Percentiles rank a stretch among this genome's conserved stretches.
Evolutionary conservation across 1,139 yeast species (phyloP).

Genomic region (Zygoascus meyerae): DNA sequence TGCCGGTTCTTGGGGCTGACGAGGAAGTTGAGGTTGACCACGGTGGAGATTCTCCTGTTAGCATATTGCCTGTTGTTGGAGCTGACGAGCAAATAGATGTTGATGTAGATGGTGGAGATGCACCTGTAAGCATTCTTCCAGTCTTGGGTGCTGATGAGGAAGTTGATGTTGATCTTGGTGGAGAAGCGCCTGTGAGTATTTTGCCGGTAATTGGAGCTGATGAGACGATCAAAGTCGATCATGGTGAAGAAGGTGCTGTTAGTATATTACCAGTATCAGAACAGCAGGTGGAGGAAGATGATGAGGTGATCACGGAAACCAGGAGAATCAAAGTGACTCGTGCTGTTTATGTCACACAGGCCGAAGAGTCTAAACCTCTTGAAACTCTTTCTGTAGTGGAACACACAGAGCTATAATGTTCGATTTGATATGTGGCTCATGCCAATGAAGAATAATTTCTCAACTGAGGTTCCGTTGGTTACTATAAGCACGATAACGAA

Average conservation of each 20-base stretch:
- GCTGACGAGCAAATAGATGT: constrained; percentile 1
- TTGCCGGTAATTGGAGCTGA: background rate
- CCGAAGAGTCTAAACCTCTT: background rate
- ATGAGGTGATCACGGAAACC: background rate
- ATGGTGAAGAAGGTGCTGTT: too few relatives aligned
- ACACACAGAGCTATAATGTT: too few relatives aligned
- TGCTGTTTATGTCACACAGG: constrained; percentile 5
- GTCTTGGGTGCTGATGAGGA: constrained; percentile 1
- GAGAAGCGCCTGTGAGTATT: background rate
- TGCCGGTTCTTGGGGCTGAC: constrained; percentile 1
- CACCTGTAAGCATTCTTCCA: constrained; percentile 4
- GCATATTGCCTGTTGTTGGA: constrained; percentile 6
- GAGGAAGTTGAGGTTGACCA: background rate
- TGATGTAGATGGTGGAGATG: constrained; percentile 1
- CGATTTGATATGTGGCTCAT: too few relatives aligned
- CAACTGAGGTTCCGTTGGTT: too few relatives aligned
- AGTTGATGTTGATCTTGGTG: constrained; percentile 1
- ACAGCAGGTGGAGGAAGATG: background rate
- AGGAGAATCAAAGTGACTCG: constrained; percentile 1
- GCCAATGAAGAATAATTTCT: too few relatives aligned
- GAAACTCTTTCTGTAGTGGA: background rate
- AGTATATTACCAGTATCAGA: too few relatives aligned
- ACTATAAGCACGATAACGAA: too few relatives aligned
- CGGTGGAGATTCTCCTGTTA: background rate
- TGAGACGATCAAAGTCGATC: too few relatives aligned